A percentile compares a stretch with the other conserved stretches of the same genome.
phyloP scores from a whole-genome alignment of 805 yeast species.

The Saccharomycopsis sp. region DNA sequence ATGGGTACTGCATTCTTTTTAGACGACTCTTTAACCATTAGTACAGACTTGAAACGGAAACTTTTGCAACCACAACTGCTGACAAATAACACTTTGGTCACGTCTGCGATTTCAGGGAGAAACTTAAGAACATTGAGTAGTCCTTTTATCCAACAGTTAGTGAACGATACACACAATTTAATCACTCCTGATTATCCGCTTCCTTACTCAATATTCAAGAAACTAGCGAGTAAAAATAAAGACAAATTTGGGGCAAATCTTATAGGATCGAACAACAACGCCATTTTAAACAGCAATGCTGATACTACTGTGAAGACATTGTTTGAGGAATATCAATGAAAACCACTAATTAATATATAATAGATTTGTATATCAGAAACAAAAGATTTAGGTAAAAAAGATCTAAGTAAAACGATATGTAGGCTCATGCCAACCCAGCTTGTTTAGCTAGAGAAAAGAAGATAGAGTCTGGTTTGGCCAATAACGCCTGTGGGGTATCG shows the following conservation, averaged over 20 bases:
- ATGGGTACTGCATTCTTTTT: conserved; percentile 47
- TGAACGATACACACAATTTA: not conserved
- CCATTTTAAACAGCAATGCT: not conserved
- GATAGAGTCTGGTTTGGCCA: conserved; percentile 58
- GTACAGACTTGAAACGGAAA: not conserved
- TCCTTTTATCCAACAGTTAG: not conserved
- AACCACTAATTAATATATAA: no score
- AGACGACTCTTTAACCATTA: not conserved
- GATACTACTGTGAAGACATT: not conserved
- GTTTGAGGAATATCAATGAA: not conserved
- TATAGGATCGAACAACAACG: not conserved
- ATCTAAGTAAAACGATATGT: no score
- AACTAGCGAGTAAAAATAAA: conserved; percentile 12
- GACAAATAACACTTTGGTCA: not conserved
- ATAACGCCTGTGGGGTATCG: conserved; percentile 61
- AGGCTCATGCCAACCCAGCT: conserved; percentile 70
- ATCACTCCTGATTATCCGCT: conserved; percentile 25
- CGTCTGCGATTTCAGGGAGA: not conserved
- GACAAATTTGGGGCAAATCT: conserved; percentile 1
- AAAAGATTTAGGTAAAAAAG: no score
- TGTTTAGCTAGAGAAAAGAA: conserved; percentile 78
- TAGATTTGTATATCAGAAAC: no score
- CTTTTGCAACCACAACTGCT: not conserved
- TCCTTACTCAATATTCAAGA: conserved; percentile 26
- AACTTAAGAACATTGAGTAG: not conserved